Base-by-base conservation (phyloP, 179 eudicot species). In the Patellifolia procumbens region DNA sequence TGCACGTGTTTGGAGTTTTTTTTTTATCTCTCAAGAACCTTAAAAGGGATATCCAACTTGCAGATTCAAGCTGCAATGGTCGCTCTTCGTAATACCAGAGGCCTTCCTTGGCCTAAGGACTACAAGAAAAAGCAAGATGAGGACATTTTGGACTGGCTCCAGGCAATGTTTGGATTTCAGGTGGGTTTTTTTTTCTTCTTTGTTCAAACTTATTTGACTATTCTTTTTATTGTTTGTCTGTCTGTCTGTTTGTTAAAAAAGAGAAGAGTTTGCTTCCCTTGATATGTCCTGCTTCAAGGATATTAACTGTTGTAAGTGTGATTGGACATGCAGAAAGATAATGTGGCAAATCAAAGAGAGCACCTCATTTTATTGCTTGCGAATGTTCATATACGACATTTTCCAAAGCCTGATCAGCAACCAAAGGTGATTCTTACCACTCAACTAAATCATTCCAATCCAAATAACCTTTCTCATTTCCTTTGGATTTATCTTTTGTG, bases 61-160 rank as follows among this genome's bases (percentile, higher is more conserved):
- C 87, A 95, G 99, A 93, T 95, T 81, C 97, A 95, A 88, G 97
- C 98, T 74, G 89, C 98, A 77, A 91, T 91, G 76, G 65, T 82
- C 65, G 99, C 98, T 49, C 96, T 95, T 72, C 91, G 98, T 49
- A 91, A 93, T 81, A 93, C 97, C 20, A 86, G 99, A 81, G 99
- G 99, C 72, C 99, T 95, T 76, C 99, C 97, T 70, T 95, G 99
- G 98, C 95, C 98, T 0, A 91, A 89, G 86, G 99, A 88, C 70
- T 85, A 93, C 85, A 90, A 91, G 88, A 95, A 95, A 86, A 94
- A 94, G 76, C 88, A 88, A 69, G 97, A 95, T 76, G 98, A 95
- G 83, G 99, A 96, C 84, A 81, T 96, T 51, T 85, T 96, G 45
- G 99, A 96, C 75, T 94, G 99, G 99, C 99, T 96, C 76, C 97